Conservation (phyloP, 306 rosid species). For the Albizia julibrissin region DNA sequence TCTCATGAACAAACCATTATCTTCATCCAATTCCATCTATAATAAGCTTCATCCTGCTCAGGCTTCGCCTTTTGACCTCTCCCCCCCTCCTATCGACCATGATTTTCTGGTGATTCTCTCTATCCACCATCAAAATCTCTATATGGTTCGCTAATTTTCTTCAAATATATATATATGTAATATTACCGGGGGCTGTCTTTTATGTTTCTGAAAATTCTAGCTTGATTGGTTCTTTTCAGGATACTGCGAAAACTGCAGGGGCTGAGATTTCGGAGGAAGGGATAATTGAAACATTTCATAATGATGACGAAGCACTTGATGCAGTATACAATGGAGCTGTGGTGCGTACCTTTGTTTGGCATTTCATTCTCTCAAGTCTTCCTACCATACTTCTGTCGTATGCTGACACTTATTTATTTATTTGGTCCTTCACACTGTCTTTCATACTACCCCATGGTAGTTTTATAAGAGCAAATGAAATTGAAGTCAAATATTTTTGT, state of each 20-base stretch:
- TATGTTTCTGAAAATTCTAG: background rate
- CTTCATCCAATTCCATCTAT: slow-evolving; percentile 18
- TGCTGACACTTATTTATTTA: background rate
- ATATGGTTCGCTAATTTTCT: background rate
- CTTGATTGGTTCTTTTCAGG: slow-evolving; percentile 49
- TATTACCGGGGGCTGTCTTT: background rate
- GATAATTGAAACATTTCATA: slow-evolving; percentile 65
- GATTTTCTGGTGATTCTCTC: slow-evolving; percentile 62
- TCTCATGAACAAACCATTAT: background rate
- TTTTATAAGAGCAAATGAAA: background rate
- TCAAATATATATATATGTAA: background rate
- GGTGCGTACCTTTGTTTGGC: slow-evolving; percentile 44
- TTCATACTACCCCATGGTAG: background rate
- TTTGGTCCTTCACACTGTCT: background rate
- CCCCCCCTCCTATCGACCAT: slow-evolving; percentile 92
- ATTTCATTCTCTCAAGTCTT: background rate
- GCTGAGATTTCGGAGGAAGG: slow-evolving; percentile 70
- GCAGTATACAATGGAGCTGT: slow-evolving; percentile 64
- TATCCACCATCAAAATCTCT: background rate
- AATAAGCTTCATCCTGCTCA: background rate
- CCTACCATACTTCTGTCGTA: background rate
- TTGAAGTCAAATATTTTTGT: slow-evolving; percentile 20
- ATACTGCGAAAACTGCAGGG: slow-evolving; percentile 55
- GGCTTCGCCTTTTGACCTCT: slow-evolving; percentile 65
- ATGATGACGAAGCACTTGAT: slow-evolving; percentile 77